phyloP scores from a whole-genome alignment of 345 rosid species.

The Physaria fendleri region DNA sequence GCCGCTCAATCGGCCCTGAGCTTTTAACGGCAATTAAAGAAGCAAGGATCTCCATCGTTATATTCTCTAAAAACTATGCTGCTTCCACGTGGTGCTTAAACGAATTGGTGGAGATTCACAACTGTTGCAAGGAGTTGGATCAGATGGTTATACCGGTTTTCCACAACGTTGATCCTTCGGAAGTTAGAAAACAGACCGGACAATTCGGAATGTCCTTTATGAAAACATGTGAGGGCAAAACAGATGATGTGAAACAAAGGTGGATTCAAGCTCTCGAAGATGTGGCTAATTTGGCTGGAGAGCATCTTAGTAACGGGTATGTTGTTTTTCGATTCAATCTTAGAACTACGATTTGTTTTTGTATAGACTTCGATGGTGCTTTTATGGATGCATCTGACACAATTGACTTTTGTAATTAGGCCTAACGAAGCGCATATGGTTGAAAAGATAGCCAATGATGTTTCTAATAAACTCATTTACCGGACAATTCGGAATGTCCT shows the following conservation, averaged over 20 bases:
- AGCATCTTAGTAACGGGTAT: background rate
- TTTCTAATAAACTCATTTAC: constrained; percentile 16
- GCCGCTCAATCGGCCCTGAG: background rate
- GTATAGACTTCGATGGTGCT: background rate
- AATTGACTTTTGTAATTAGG: background rate
- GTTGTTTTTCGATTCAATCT: too few relatives aligned
- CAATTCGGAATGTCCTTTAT: background rate
- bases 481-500: too few relatives aligned
- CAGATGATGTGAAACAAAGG: background rate
- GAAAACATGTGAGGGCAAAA: background rate
- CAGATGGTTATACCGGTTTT: constrained; percentile 8
- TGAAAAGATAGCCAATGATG: constrained; percentile 2
- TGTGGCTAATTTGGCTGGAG: constrained; percentile 4
- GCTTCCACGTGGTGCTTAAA: constrained; percentile 1
- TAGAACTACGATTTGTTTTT: background rate
- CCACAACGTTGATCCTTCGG: constrained; percentile 4
- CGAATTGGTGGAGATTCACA: background rate
- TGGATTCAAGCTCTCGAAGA: background rate
- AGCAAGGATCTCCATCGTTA: background rate
- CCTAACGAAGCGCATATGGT: background rate
- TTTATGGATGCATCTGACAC: background rate
- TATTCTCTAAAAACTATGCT: background rate
- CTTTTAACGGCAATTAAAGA: background rate
- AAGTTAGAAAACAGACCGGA: constrained; percentile 2
- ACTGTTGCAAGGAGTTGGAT: background rate